Conservation (phyloP, 2,329 filamentous ascomycete genomes). For the Fusarium irregulare region DNA sequence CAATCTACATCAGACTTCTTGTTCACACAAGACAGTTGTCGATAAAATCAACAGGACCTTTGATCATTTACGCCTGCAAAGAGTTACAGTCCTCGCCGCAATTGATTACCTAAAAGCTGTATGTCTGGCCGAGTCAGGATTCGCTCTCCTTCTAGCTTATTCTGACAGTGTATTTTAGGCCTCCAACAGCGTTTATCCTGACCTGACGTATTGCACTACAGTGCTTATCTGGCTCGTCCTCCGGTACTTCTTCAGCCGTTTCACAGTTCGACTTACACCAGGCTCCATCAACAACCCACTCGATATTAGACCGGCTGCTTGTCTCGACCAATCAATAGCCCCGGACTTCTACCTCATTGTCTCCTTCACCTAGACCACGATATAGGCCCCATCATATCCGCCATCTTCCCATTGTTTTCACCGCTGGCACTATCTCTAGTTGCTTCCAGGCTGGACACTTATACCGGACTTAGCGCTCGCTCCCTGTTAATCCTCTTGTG, state of each 20-base stretch:
- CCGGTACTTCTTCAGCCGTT: constrained; percentile 7
- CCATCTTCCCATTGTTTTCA: constrained; percentile 19
- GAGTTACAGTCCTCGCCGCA: background rate
- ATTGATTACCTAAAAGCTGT: background rate
- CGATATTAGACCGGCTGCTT: constrained; percentile 5
- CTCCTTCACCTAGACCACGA: constrained; percentile 19
- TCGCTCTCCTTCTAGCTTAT: constrained; percentile 3
- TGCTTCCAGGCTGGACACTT: background rate
- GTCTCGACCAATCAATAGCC: constrained; percentile 28
- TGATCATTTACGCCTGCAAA: background rate
- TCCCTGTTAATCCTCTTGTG: constrained; percentile 16
- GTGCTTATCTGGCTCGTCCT: background rate
- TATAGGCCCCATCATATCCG: constrained; percentile 19
- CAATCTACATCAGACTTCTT: constrained; percentile 1
- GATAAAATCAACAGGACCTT: background rate
- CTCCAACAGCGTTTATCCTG: constrained; percentile 1
- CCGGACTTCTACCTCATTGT: constrained; percentile 5
- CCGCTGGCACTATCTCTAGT: constrained; percentile 13
- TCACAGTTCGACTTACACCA: constrained; percentile 34
- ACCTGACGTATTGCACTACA: constrained; percentile 2
- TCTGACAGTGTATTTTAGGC: background rate
- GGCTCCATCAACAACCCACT: constrained; percentile 36
- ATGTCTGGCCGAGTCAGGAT: constrained; percentile 1
- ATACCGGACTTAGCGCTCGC: background rate
- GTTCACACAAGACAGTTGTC: background rate